Conservation (phyloP, 2,329 filamentous ascomycete genomes). For the Fusarium sororula region DNA sequence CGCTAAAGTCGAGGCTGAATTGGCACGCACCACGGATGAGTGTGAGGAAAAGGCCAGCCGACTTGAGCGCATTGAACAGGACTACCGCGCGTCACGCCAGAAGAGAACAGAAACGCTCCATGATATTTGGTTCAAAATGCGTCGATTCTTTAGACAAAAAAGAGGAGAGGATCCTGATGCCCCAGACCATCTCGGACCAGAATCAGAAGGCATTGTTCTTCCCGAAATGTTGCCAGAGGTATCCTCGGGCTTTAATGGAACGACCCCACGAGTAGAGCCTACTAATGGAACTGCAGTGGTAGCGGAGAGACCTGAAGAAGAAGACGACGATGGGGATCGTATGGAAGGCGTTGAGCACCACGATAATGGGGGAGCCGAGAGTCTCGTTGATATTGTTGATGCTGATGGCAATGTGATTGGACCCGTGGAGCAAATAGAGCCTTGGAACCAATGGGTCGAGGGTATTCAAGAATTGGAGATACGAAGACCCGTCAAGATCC, state of each 20-base stretch:
- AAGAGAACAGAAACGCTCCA: slow-evolving; percentile 42
- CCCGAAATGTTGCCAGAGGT: slow-evolving; percentile 15
- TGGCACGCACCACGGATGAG: slow-evolving; percentile 45
- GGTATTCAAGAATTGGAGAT: slow-evolving; percentile 51
- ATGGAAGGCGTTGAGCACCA: slow-evolving; percentile 38
- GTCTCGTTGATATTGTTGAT: slow-evolving; percentile 50
- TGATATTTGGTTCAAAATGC: slow-evolving; percentile 45
- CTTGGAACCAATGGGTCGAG: slow-evolving; percentile 53
- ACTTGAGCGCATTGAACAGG: slow-evolving; percentile 46
- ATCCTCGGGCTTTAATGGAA: slow-evolving; percentile 17
- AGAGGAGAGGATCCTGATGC: slow-evolving; percentile 36
- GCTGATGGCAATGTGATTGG: slow-evolving; percentile 52
- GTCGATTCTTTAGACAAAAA: slow-evolving; percentile 47
- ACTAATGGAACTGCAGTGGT: neutral
- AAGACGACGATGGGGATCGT: slow-evolving; percentile 6
- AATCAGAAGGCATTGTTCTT: slow-evolving; percentile 21
- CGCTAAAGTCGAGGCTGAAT: slow-evolving; percentile 50
- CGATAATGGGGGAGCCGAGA: slow-evolving; percentile 13
- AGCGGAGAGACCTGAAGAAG: neutral
- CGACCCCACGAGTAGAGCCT: neutral
- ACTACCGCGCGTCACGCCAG: slow-evolving; percentile 44
- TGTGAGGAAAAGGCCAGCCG: slow-evolving; percentile 48
- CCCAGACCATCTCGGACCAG: slow-evolving; percentile 25
- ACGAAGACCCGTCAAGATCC: slow-evolving; percentile 53
- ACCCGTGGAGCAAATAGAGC: slow-evolving; percentile 48